phyloP scores from a whole-genome alignment of 2,329 filamentous ascomycete species.

The Apiospora kogelbergensis region DNA sequence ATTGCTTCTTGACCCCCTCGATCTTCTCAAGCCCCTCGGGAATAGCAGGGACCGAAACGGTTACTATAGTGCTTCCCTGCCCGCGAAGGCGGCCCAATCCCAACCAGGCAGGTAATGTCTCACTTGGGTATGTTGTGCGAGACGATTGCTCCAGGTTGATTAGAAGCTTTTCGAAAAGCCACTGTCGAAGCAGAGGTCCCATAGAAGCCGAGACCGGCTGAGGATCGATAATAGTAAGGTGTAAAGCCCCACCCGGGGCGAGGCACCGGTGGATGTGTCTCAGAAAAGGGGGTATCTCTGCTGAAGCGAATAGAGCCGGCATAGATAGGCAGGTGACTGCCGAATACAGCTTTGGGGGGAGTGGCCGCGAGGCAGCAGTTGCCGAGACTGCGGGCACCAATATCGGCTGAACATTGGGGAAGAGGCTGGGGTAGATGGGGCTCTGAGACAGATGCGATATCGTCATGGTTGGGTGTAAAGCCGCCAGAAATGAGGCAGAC shows the following conservation, averaged over 20 bases:
- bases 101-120: constrained; percentile 60
- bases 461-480: constrained; percentile 37
- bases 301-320: constrained; percentile 54
- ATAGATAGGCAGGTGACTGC: constrained; percentile 54
- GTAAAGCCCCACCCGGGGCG: constrained; percentile 52
- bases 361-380: constrained; percentile 33
- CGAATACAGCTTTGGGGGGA: constrained; percentile 45
- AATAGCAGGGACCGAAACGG: constrained; percentile 49
- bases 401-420: constrained; percentile 36
- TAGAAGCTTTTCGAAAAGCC: constrained; percentile 63
- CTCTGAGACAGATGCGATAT: constrained; percentile 47
- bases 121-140: constrained; percentile 59
- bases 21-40: constrained; percentile 22
- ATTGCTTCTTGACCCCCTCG: constrained; percentile 26
- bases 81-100: constrained; percentile 52
- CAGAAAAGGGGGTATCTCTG: constrained; percentile 57
- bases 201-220: constrained; percentile 54
- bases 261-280: constrained; percentile 57
- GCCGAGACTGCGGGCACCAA: constrained; percentile 29
- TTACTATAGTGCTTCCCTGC: constrained; percentile 46
- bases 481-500: constrained; percentile 50
- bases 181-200: constrained; percentile 57
- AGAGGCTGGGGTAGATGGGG: constrained; percentile 41
- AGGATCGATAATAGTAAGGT: constrained; percentile 64
- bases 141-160: constrained; percentile 59